Evolutionary conservation across 1,284 basidiomycete species (phyloP).

Genomic region (Papiliotrema nemorosa): DNA sequence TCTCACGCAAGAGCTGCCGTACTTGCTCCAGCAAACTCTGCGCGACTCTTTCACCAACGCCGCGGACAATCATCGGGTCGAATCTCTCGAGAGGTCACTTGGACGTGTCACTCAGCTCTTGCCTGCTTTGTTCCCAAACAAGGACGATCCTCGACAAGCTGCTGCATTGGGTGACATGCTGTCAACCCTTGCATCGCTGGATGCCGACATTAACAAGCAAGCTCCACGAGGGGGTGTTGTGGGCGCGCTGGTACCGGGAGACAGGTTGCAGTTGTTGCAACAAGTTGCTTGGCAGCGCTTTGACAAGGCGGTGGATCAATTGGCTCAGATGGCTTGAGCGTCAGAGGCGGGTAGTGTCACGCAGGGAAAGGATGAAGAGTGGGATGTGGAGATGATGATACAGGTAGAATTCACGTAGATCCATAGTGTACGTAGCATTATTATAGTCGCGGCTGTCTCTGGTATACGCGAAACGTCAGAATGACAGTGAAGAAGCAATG

Average conservation of each 20-base stretch:
- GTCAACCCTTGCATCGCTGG: constrained; percentile 20
- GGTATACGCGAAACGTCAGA: too few species aligned
- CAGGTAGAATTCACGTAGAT: too few species aligned
- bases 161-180: constrained; percentile 42
- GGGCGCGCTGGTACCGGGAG: constrained; percentile 37
- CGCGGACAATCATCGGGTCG: constrained; percentile 52
- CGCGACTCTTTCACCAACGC: constrained; percentile 19
- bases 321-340: neutral
- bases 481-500: too few species aligned
- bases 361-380: too few species aligned
- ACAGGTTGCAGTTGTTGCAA: constrained; percentile 44
- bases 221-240: constrained; percentile 31
- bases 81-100: constrained; percentile 57
- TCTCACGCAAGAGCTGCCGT: constrained; percentile 24
- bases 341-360: neutral
- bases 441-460: too few species aligned
- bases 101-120: constrained; percentile 67
- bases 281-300: constrained; percentile 37
- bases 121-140: constrained; percentile 58
- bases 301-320: constrained; percentile 10
- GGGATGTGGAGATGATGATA: too few species aligned
- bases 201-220: constrained; percentile 5
- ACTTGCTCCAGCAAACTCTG: constrained; percentile 29
- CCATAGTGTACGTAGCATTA: too few species aligned
- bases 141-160: constrained; percentile 33